Base-by-base conservation (phyloP, 2,329 filamentous ascomycete genomes). In the Fonsecaea pedrosoi region DNA sequence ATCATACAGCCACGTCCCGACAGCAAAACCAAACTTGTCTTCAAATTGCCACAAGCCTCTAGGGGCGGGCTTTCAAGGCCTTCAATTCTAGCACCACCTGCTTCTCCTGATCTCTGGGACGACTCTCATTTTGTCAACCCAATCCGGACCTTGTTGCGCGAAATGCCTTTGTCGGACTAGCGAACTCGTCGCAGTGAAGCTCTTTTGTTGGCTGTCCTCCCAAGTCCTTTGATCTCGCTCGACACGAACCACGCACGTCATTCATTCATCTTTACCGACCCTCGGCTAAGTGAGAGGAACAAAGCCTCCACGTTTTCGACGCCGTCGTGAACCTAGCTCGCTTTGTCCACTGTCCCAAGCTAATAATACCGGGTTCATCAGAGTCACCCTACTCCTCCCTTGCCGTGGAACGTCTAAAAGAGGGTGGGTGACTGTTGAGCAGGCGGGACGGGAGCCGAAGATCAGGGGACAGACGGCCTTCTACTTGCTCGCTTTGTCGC, bases 401-500 rank as follows among this genome's bases (percentile, higher is more conserved):
- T 30, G 18, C 45, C 21, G 45, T 25, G 21, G 30, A 32, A 4
- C 30, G 7, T 13, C 15, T 50, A 18, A 18, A 50, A 21, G 45
- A 21, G 45, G 25, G 18, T 25, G 2, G 12, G 18, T 30, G 45
- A 25, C n/a, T 48, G 4, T 48, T 50, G 45, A 12, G 18, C 45
- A 25, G 45, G 21, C 45, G 45, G 45, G 45, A 50, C 45, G 18
- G 45, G n/a, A 60, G 57, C 57, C 37, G 42, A 37, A 59, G 25
- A 42, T 59, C 37, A 32, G 25, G 45, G 45, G 8, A 32, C 35
- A 7, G 30, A 42, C 37, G 38, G 38, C 30, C 37, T 10, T 48
- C 18, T 30, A 60, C 57, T 53, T 60, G 57, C 42, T 60, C 57
- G 57, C 57, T 60, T 60, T 42, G 57, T 53, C 13, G 15, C 45